Percentiles rank a stretch among this genome's conserved stretches.
phyloP scores from a whole-genome alignment of 2,329 filamentous ascomycete species.

The Beauveria sp. region DNA sequence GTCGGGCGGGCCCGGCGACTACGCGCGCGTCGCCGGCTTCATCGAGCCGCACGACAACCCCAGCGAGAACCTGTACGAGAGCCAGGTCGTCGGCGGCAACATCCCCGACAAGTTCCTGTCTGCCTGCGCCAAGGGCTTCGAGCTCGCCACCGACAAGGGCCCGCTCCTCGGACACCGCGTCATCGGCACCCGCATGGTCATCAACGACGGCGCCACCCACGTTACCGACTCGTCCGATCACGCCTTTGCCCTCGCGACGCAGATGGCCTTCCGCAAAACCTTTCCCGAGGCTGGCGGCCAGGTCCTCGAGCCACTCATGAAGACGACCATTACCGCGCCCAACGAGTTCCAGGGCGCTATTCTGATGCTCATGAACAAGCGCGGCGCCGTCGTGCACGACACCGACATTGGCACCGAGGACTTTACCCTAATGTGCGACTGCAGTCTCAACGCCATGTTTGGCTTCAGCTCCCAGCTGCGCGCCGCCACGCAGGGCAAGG shows the following conservation, averaged over 20 bases:
- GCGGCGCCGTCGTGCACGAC: conserved; percentile 88
- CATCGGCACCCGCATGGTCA: conserved; percentile 79
- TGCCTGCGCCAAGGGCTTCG: conserved; percentile 93
- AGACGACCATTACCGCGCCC: conserved; percentile 91
- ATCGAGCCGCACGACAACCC: conserved; percentile 76
- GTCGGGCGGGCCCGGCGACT: conserved; percentile 91
- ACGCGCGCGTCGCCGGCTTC: conserved; percentile 82
- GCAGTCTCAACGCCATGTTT: conserved; percentile 94
- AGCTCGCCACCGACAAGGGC: conserved; percentile 72
- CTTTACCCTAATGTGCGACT: conserved; percentile 87
- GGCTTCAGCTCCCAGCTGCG: conserved; percentile 88
- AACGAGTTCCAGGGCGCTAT: conserved; percentile 97
- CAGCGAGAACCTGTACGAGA: conserved; percentile 74
- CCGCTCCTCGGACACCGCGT: conserved; percentile 90
- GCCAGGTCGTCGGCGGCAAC: conserved; percentile 78
- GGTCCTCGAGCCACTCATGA: conserved; percentile 95
- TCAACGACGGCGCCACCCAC: conserved; percentile 95
- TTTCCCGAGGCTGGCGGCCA: conserved; percentile 75
- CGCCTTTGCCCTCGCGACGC: conserved; percentile 88
- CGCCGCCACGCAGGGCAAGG: conserved; percentile 94
- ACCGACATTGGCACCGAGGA: conserved; percentile 92
- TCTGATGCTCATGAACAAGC: conserved; percentile 92
- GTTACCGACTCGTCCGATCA: conserved; percentile 97
- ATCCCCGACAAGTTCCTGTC: conserved; percentile 95
- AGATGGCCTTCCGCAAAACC: conserved; percentile 93